These are phyloP conservation scores for Starmera stellimalicola DNA, from an alignment of 1,139 yeast species.

Conservation along the genomic window DNA sequence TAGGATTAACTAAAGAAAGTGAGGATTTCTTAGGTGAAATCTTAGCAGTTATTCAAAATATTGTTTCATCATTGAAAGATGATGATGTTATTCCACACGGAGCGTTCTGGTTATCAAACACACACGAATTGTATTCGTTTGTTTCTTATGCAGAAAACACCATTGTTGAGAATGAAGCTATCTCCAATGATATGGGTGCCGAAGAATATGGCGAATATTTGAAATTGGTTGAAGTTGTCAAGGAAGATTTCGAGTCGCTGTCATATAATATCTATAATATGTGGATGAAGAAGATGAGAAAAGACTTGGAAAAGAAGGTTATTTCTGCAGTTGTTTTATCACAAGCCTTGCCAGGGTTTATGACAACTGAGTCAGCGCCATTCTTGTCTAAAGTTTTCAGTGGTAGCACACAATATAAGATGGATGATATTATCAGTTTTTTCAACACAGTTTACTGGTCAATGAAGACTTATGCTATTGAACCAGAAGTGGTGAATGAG, in stretches of 20 bases:
- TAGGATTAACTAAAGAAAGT: slow-evolving; percentile 86
- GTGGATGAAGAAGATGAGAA: slow-evolving; percentile 96
- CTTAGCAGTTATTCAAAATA: slow-evolving; percentile 76
- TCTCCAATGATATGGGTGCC: slow-evolving; percentile 79
- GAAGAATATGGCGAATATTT: slow-evolving; percentile 87
- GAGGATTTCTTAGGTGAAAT: slow-evolving; percentile 90
- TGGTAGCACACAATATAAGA: slow-evolving; percentile 65
- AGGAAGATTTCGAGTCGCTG: slow-evolving; percentile 88
- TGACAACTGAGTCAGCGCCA: slow-evolving; percentile 82
- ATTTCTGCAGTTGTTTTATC: slow-evolving; percentile 90
- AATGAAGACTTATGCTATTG: slow-evolving; percentile 86
- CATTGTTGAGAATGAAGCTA: slow-evolving; percentile 71
- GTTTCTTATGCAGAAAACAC: slow-evolving; percentile 91
- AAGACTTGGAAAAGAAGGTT: slow-evolving; percentile 83
- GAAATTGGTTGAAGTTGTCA: slow-evolving; percentile 82
- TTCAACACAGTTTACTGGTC: slow-evolving; percentile 91
- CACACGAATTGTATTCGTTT: slow-evolving; percentile 91
- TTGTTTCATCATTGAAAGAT: slow-evolving; percentile 62
- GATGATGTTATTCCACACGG: slow-evolving; percentile 88
- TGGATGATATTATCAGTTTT: slow-evolving; percentile 90
- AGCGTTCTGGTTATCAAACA: slow-evolving; percentile 96
- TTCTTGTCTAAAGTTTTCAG: slow-evolving; percentile 78
- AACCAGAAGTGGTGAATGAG: slow-evolving; percentile 74
- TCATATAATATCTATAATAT: slow-evolving; percentile 92
- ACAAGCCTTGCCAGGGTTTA: slow-evolving; percentile 93